Conservation (phyloP, 1,284 basidiomycete species). For the Malassezia psittaci region DNA sequence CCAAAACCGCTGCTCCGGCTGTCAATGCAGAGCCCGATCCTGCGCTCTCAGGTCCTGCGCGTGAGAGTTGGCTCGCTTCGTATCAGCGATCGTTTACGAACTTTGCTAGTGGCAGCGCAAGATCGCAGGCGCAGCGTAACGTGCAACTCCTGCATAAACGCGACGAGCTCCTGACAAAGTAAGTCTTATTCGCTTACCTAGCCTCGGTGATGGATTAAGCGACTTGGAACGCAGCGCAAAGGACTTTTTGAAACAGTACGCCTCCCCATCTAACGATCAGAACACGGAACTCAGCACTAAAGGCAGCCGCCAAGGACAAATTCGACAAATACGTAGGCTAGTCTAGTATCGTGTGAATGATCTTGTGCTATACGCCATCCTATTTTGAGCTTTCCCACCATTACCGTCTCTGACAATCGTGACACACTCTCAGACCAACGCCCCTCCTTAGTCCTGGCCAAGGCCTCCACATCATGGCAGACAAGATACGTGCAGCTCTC, state of each 20-base stretch:
- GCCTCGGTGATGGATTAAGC: constrained; percentile 29
- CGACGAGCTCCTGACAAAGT: constrained; percentile 12
- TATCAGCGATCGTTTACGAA: constrained; percentile 4
- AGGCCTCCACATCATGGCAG: background rate
- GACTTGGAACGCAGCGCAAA: constrained; percentile 29
- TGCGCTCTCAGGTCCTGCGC: background rate
- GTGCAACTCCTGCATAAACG: constrained; percentile 20
- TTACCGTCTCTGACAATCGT: background rate
- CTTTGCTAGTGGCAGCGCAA: background rate
- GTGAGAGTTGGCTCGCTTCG: constrained; percentile 1
- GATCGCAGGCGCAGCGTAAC: constrained; percentile 12
- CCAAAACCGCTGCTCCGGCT: background rate
- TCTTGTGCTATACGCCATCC: background rate
- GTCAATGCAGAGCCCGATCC: background rate
- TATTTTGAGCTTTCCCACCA: background rate
- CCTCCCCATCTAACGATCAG: constrained; percentile 7
- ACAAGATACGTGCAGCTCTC: background rate
- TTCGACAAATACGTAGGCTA: constrained; percentile 16
- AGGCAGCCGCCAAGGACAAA: constrained; percentile 32
- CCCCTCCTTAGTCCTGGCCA: background rate
- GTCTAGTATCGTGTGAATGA: background rate
- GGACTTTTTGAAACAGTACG: constrained; percentile 28
- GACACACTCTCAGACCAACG: background rate
- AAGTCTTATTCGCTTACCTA: background rate
- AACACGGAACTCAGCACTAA: constrained; percentile 33